Percentiles rank a stretch among this genome's conserved stretches.
phyloP scores from a whole-genome alignment of 441 rosid genomes.

The Gossypium schwendimanii region DNA sequence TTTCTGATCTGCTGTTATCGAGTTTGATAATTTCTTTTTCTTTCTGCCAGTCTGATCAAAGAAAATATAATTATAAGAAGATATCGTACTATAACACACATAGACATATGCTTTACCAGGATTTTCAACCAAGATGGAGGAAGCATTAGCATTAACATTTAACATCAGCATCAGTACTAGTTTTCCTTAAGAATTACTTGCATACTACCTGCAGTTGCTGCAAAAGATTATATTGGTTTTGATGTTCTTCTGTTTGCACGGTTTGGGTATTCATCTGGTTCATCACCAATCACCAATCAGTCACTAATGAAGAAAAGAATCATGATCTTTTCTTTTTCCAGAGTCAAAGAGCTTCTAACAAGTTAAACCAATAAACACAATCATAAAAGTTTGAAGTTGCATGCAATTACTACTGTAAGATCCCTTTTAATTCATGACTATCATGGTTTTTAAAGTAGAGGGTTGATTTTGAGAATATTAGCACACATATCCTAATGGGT shows the following conservation, averaged over 20 bases:
- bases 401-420: neutral
- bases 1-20: conserved; percentile 6
- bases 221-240: neutral
- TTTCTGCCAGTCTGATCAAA: conserved; percentile 11
- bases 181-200: neutral
- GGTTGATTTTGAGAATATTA: neutral
- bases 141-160: neutral
- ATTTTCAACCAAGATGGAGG: neutral
- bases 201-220: conserved; percentile 14
- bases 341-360: neutral
- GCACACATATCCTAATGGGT: neutral
- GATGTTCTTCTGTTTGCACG: conserved; percentile 10
- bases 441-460: neutral
- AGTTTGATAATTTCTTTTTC: conserved; percentile 2
- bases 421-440: conserved; percentile 3
- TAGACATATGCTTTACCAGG: neutral
- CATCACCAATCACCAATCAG: neutral
- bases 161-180: neutral
- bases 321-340: neutral
- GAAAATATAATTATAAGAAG: neutral
- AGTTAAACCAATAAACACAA: neutral
- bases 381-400: neutral
- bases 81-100: neutral
- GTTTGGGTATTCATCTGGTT: conserved; percentile 14
- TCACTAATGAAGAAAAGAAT: neutral